Percentiles rank a stretch among this genome's conserved stretches.
Evolutionary conservation across 148 eudicot species (phyloP).

Genomic region (Camellia granthamiana): DNA sequence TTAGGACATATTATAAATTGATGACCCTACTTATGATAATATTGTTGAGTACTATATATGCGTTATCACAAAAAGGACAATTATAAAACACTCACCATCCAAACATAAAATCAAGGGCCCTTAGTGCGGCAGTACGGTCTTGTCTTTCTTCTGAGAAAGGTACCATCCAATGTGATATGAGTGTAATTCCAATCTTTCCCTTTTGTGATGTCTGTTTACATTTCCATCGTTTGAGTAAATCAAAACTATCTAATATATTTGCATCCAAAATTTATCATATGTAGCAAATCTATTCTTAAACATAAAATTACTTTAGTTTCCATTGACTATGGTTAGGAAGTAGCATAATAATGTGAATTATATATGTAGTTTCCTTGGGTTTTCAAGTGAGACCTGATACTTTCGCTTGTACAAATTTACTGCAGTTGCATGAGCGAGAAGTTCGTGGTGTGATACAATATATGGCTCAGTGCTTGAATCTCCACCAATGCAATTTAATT

Average conservation of each 20-base stretch:
- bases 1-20: background rate
- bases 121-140: slow-evolving; percentile 26
- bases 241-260: too few relatives aligned
- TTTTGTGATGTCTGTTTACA: slow-evolving; percentile 34
- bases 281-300: too few relatives aligned
- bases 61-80: too few relatives aligned
- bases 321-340: too few relatives aligned
- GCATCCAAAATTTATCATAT: too few relatives aligned
- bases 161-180: slow-evolving; percentile 41
- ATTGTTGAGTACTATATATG: background rate
- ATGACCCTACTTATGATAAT: too few relatives aligned
- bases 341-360: too few relatives aligned
- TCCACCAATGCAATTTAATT: background rate
- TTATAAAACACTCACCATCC: slow-evolving; percentile 47
- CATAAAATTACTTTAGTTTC: too few relatives aligned
- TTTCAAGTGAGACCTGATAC: background rate
- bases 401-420: background rate
- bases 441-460: background rate
- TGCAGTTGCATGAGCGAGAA: background rate
- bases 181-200: slow-evolving; percentile 51
- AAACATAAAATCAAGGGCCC: slow-evolving; percentile 51
- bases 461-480: background rate
- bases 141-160: slow-evolving; percentile 32
- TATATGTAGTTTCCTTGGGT: too few relatives aligned
- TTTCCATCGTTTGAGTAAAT: too few relatives aligned